A percentile compares a stretch with the other conserved stretches of the same genome.
Conservation (phyloP, 495 filamentous ascomycete species). For the Cercophora sp. region DNA sequence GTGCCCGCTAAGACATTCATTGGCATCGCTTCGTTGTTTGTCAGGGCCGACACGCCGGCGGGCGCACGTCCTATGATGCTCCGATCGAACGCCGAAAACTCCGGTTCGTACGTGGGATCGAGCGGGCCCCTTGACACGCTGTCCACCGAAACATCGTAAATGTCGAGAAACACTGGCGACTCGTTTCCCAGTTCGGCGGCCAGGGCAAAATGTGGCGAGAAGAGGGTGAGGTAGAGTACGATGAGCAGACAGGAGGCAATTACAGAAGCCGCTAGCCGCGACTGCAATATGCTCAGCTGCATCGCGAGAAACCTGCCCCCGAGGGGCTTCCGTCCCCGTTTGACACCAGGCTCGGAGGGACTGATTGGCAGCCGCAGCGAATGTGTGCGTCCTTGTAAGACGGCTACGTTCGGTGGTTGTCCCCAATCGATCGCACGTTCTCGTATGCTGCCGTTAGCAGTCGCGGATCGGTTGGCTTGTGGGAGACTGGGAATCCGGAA, state of each 20-base stretch:
- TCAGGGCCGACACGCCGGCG: constrained; percentile 44
- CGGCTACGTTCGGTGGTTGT: too few species aligned
- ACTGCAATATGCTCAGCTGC: constrained; percentile 64
- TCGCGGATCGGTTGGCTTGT: too few species aligned
- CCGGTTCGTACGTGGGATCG: constrained; percentile 49
- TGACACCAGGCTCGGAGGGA: neutral
- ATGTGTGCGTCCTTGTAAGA: too few species aligned
- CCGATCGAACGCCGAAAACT: constrained; percentile 56
- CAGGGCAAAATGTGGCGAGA: constrained; percentile 54
- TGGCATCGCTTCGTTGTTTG: constrained; percentile 58
- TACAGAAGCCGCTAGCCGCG: constrained; percentile 62
- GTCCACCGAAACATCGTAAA: constrained; percentile 3
- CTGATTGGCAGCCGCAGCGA: neutral
- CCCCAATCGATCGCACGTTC: too few species aligned
- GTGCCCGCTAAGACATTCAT: constrained; percentile 55
- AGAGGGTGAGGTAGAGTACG: constrained; percentile 53
- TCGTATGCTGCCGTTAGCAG: too few species aligned
- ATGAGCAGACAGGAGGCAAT: constrained; percentile 53
- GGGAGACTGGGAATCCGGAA: too few species aligned
- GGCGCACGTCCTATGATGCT: constrained; percentile 60
- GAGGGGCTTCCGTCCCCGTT: constrained; percentile 23
- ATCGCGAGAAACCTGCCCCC: constrained; percentile 46
- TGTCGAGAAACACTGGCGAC: constrained; percentile 42
- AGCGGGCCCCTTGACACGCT: constrained; percentile 20
- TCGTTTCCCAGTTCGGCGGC: constrained; percentile 50